Base-by-base conservation (phyloP, 2,329 filamentous ascomycete species). In the Neoascochyta sp. region DNA sequence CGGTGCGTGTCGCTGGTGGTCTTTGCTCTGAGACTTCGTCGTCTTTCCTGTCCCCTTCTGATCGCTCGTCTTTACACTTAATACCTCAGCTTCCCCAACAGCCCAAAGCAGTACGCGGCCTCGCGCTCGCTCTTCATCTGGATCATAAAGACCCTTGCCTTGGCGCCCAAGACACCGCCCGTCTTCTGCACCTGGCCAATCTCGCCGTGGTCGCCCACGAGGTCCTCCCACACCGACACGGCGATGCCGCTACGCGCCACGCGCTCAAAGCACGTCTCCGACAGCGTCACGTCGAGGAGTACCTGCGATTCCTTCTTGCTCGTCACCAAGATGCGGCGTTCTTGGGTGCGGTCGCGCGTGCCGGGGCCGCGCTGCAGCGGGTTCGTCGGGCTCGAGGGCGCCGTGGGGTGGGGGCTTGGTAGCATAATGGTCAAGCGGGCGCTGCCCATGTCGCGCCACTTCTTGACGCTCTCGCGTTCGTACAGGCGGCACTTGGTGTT, bases 401-500 rank as follows among this genome's bases (percentile, higher is more conserved):
- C 58, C 47, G 48, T 61, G n/a, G 86, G 84, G 29, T 45, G 50
- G n/a, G 63, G 62, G 38, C 47, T 60, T n/a, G 86, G 85, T 11
- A 80, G 77, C 57, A 88, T 80, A 51, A 98, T 87, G 10, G 84
- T 86, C 37, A 98, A 68, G 20, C 80, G 74, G 38, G 88, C 93
- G 47, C 86, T 81, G 43, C 92, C 90, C 68, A 89, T 80, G 57
- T 96, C 89, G 39, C 87, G 81, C 92, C 92, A 98, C 58, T 90
- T 90, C 9, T 78, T 71, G 1, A 76, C 71, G 7, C 69, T 70
- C 37, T 88, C 82, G 27, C 90, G 80, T 27, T 86, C 72, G 60
- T 96, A 95, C 9, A 96, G 75, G 19, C 88, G 76, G 47, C 95
- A 86, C 48, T 89, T 89, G 29, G 90, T 79, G 51, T 92, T 88